Evolutionary conservation across 176 grass and related monocot species (phyloP).

Genomic region (Chloris gayana): DNA sequence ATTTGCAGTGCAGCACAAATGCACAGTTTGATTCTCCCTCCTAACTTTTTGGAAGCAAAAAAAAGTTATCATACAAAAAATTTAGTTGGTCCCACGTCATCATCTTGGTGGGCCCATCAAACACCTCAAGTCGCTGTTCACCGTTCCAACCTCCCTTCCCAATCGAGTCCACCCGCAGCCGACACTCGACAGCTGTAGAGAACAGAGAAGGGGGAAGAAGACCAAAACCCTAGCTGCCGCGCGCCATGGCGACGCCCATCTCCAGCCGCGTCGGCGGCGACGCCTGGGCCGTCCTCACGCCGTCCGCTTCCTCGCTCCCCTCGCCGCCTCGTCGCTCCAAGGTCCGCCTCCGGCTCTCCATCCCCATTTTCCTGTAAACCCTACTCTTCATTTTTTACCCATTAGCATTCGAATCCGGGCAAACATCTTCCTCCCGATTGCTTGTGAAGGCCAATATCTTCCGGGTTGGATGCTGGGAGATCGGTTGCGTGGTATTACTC

Average conservation of each 20-base stretch:
- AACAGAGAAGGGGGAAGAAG: background rate
- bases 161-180: background rate
- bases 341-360: slow-evolving; percentile 17
- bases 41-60: too few species aligned
- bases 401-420: background rate
- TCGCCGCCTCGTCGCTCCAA: slow-evolving; percentile 39
- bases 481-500: background rate
- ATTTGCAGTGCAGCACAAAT: too few species aligned
- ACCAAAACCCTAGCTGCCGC: slow-evolving; percentile 45
- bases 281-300: slow-evolving; percentile 32
- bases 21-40: too few species aligned
- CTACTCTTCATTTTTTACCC: background rate
- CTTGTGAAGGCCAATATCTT: background rate
- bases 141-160: background rate
- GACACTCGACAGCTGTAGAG: background rate
- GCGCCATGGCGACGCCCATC: slow-evolving; percentile 46
- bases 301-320: slow-evolving; percentile 32
- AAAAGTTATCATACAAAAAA: too few species aligned
- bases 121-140: too few species aligned
- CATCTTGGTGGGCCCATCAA: background rate
- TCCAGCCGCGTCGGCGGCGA: slow-evolving; percentile 24
- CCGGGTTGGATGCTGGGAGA: background rate
- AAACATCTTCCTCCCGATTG: background rate
- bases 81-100: too few species aligned
- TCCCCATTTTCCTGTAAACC: background rate